Evolutionary conservation across 148 eudicot species (phyloP).

Genomic region (Rhododendron williamsianum): DNA sequence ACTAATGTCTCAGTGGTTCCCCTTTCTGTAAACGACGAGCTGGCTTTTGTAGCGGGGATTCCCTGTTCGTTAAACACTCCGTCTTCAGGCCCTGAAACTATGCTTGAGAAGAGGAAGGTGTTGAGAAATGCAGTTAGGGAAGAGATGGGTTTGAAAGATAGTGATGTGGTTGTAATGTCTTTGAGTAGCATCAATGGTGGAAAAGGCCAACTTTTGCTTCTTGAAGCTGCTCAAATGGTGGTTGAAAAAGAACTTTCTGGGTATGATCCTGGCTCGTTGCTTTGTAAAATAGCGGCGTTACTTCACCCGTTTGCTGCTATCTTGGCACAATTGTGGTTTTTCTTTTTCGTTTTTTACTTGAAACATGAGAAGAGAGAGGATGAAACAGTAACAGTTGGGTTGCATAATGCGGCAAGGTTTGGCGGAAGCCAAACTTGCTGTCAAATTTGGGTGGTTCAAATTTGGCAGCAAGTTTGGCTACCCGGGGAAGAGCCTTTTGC

Average conservation of each 20-base stretch:
- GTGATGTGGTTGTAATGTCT: conserved; percentile 79
- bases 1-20: conserved; percentile 63
- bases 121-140: conserved; percentile 65
- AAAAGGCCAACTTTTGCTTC: conserved; percentile 88
- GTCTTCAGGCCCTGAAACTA: conserved; percentile 51
- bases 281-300: too few relatives aligned
- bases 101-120: conserved; percentile 63
- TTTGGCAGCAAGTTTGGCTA: neutral
- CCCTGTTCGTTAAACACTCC: conserved; percentile 81
- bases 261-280: conserved; percentile 15
- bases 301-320: too few relatives aligned
- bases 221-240: conserved; percentile 66
- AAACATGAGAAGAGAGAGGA: neutral
- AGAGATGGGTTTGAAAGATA: conserved; percentile 83
- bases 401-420: neutral
- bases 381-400: neutral
- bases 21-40: conserved; percentile 89
- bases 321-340: neutral
- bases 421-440: neutral
- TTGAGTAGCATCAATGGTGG: conserved; percentile 88
- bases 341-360: too few relatives aligned
- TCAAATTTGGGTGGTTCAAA: neutral
- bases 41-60: conserved; percentile 92
- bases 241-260: conserved; percentile 32
- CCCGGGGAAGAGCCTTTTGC: neutral